Percentiles rank a stretch among this genome's conserved stretches.
These are phyloP conservation scores for Bipolaris bicolor DNA, from an alignment of 2,329 filamentous ascomycete genomes.

Conservation along the genomic window DNA sequence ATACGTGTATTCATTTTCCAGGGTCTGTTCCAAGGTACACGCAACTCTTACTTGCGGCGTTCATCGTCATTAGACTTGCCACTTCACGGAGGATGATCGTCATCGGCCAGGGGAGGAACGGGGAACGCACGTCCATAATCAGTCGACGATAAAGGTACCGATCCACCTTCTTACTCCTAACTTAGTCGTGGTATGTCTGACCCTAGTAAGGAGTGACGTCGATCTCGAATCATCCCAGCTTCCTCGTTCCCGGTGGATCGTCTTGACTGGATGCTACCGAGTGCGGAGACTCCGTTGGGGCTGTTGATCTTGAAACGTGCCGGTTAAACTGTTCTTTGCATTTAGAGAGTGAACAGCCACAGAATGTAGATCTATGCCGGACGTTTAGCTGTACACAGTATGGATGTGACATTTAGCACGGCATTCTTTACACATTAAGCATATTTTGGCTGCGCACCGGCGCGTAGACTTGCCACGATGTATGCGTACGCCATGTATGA, in stretches of 20 bases:
- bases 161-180: slow-evolving; percentile 26
- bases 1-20: slow-evolving; percentile 4
- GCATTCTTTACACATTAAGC: slow-evolving; percentile 6
- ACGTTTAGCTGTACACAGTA: slow-evolving; percentile 27
- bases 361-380: slow-evolving; percentile 36
- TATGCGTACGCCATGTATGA: slow-evolving; percentile 9
- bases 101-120: slow-evolving; percentile 29
- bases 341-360: slow-evolving; percentile 2
- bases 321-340: slow-evolving; percentile 26
- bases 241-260: slow-evolving; percentile 23
- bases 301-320: slow-evolving; percentile 31
- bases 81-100: slow-evolving; percentile 23
- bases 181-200: slow-evolving; percentile 16
- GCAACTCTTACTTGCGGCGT: slow-evolving; percentile 8
- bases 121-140: slow-evolving; percentile 15
- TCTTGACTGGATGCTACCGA: slow-evolving; percentile 25
- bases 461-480: slow-evolving; percentile 11
- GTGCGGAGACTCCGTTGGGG: slow-evolving; percentile 25
- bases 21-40: slow-evolving; percentile 12
- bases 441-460: slow-evolving; percentile 16
- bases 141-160: slow-evolving; percentile 22
- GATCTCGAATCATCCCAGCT: slow-evolving; percentile 38
- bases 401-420: slow-evolving; percentile 23
- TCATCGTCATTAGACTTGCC: slow-evolving; percentile 8
- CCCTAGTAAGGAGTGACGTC: slow-evolving; percentile 30